Percentiles rank a stretch among this genome's conserved stretches.
phyloP scores from a whole-genome alignment of 2,329 filamentous ascomycete species.

The Monosporascus ibericus region DNA sequence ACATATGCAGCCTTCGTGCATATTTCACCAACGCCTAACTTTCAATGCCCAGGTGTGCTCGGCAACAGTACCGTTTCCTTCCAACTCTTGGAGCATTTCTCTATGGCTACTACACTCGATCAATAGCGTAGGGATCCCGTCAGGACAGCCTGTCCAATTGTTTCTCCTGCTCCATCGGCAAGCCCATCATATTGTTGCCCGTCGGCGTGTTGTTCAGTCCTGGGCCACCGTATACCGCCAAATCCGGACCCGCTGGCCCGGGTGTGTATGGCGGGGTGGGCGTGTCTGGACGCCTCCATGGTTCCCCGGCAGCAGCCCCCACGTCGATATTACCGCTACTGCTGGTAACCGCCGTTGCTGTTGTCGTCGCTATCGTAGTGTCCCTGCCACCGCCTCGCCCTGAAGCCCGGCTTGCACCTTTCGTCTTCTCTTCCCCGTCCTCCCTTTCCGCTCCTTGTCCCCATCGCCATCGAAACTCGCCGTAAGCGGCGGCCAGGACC shows the following conservation, averaged over 20 bases:
- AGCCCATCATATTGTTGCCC: not conserved
- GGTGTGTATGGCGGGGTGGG: not conserved
- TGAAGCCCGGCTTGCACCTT: not conserved
- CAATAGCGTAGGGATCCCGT: too few relatives aligned
- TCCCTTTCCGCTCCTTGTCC: conserved; percentile 1
- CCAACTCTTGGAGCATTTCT: too few relatives aligned
- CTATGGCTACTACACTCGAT: too few relatives aligned
- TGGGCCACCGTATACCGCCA: not conserved
- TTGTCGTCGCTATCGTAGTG: not conserved
- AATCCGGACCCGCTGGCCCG: not conserved
- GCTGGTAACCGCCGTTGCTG: not conserved
- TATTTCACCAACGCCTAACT: too few relatives aligned
- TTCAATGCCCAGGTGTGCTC: too few relatives aligned
- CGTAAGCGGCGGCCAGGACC: conserved; percentile 26
- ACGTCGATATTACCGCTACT: not conserved
- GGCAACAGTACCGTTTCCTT: too few relatives aligned
- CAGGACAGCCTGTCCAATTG: too few relatives aligned
- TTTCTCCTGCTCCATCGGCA: too few relatives aligned
- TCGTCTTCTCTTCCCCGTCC: not conserved
- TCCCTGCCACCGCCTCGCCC: not conserved
- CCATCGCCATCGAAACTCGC: conserved; percentile 24
- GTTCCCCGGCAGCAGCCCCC: not conserved
- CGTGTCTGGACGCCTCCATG: not conserved
- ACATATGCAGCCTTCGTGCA: too few relatives aligned
- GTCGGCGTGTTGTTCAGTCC: conserved; percentile 1